phyloP scores from a whole-genome alignment of 2,329 filamentous ascomycete genomes.

The Fusarium miscanthi region DNA sequence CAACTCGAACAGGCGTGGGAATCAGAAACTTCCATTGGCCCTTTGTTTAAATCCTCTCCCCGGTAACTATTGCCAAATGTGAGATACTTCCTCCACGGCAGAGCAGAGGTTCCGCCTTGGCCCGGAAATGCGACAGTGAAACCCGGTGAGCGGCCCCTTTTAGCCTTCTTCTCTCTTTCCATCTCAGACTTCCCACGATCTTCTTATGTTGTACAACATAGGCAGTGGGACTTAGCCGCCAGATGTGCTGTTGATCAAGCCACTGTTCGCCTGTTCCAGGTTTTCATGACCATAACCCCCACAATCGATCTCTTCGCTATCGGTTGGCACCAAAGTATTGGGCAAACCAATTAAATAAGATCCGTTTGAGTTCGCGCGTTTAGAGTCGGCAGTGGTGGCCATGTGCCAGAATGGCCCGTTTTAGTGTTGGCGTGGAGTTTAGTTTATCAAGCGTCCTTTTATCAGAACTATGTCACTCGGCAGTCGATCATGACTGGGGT shows the following conservation, averaged over 20 bases:
- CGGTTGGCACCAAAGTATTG: constrained; percentile 6
- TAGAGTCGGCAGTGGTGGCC: background rate
- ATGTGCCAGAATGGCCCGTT: background rate
- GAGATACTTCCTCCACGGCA: background rate
- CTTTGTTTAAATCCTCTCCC: background rate
- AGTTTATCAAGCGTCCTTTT: background rate
- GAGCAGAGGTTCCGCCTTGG: background rate
- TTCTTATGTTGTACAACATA: background rate
- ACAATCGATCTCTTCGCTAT: constrained; percentile 1
- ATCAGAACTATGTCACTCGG: background rate
- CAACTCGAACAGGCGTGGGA: background rate
- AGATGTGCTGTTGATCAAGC: background rate
- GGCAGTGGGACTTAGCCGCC: constrained; percentile 1
- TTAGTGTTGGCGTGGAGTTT: constrained; percentile 2
- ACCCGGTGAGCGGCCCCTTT: background rate
- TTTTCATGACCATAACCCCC: constrained; percentile 10
- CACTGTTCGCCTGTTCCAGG: constrained; percentile 19
- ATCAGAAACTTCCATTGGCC: background rate
- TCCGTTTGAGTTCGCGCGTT: background rate
- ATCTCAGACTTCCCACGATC: background rate
- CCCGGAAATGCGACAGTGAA: background rate
- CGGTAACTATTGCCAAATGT: background rate
- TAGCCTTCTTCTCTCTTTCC: constrained; percentile 27
- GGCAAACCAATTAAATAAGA: constrained; percentile 10
- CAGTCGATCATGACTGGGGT: background rate